phyloP scores from a whole-genome alignment of 2,329 filamentous ascomycete species.

The Davidsoniella australis region DNA sequence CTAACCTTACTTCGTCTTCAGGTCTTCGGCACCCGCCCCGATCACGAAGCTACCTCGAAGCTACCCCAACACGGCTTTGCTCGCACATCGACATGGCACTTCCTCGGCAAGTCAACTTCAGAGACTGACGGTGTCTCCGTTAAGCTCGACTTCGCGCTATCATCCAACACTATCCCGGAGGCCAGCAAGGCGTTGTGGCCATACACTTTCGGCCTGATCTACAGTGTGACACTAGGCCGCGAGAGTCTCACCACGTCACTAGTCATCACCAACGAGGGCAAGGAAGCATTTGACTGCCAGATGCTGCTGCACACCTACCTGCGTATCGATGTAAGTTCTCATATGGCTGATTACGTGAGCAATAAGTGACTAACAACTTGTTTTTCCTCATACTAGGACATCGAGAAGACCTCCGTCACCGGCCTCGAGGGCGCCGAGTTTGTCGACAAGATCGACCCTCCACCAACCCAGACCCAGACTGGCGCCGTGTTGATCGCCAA shows the following conservation, averaged over 20 bases:
- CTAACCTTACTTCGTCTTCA: conserved; percentile 19
- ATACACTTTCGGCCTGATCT: conserved; percentile 75
- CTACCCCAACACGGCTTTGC: conserved; percentile 94
- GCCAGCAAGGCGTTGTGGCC: conserved; percentile 61
- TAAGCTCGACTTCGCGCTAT: conserved; percentile 92
- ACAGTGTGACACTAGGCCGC: conserved; percentile 71
- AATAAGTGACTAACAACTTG: neutral
- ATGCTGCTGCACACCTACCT: conserved; percentile 85
- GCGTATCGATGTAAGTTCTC: conserved; percentile 50
- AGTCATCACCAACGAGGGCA: conserved; percentile 76
- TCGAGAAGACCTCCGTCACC: conserved; percentile 51
- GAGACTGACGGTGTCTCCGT: conserved; percentile 40
- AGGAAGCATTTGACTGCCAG: conserved; percentile 75
- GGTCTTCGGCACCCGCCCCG: conserved; percentile 73
- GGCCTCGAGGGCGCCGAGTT: conserved; percentile 66
- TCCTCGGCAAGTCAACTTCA: conserved; percentile 61
- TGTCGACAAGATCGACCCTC: conserved; percentile 63
- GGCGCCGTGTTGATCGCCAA: conserved; percentile 50
- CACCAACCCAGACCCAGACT: conserved; percentile 46
- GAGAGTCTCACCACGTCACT: conserved; percentile 64
- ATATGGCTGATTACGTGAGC: neutral
- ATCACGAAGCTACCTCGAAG: conserved; percentile 57
- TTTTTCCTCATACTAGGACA: conserved; percentile 42
- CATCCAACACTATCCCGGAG: conserved; percentile 50
- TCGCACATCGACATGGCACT: conserved; percentile 80